phyloP scores from a whole-genome alignment of 177 flowering plant species.

The Vitis hybrid region DNA sequence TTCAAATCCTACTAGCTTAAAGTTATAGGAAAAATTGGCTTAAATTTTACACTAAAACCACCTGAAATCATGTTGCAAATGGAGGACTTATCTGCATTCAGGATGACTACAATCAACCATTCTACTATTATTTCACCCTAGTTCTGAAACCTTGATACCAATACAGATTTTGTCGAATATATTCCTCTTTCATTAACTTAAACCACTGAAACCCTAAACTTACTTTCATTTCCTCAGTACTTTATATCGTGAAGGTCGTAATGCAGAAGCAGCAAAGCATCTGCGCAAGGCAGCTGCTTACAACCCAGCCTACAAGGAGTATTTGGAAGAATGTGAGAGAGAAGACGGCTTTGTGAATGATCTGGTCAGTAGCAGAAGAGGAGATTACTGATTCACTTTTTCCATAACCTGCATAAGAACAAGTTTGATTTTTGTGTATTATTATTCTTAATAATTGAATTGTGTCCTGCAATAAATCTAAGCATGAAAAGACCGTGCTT shows the following conservation, averaged over 20 bases:
- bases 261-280: constrained; percentile 57
- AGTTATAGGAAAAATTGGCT: too few relatives aligned
- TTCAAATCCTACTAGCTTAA: too few relatives aligned
- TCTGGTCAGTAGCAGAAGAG: constrained; percentile 46
- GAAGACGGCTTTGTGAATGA: constrained; percentile 36
- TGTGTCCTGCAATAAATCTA: too few relatives aligned
- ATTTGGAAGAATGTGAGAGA: constrained; percentile 41
- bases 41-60: too few relatives aligned
- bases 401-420: background rate
- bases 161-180: background rate
- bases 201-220: background rate
- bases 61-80: too few relatives aligned
- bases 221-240: constrained; percentile 41
- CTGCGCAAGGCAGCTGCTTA: constrained; percentile 52
- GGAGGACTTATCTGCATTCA: too few relatives aligned
- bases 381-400: constrained; percentile 25
- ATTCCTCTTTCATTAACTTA: background rate
- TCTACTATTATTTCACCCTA: too few relatives aligned
- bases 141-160: too few relatives aligned
- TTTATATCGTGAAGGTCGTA: constrained; percentile 44
- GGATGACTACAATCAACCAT: too few relatives aligned
- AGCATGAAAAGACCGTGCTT: too few relatives aligned
- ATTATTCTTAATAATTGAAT: too few relatives aligned
- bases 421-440: background rate
- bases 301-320: constrained; percentile 39